Conservation (phyloP, 495 filamentous ascomycete species). For the Sabuloglossum arenarium region DNA sequence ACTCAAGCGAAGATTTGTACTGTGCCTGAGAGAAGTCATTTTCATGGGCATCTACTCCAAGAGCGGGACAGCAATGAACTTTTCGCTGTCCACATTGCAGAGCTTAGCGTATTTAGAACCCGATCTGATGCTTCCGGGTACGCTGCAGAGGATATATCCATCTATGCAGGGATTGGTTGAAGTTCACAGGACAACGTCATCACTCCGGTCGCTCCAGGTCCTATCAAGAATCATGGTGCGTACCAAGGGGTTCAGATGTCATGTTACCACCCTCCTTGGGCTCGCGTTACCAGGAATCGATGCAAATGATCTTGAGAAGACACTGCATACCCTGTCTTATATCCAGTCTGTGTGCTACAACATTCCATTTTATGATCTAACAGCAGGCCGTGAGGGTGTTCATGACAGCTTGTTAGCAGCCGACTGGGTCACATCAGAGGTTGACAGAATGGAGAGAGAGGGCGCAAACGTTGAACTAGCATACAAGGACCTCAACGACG, state of each 20-base stretch:
- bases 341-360: conserved; percentile 90
- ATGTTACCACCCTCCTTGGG: conserved; percentile 79
- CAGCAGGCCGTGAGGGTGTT: conserved; percentile 42
- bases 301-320: conserved; percentile 95
- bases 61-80: conserved; percentile 73
- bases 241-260: conserved; percentile 83
- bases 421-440: conserved; percentile 83
- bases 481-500: conserved; percentile 61
- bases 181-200: conserved; percentile 89
- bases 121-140: conserved; percentile 78
- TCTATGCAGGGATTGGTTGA: conserved; percentile 91
- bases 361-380: conserved; percentile 74
- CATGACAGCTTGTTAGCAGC: conserved; percentile 61
- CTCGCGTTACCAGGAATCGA: conserved; percentile 90
- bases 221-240: conserved; percentile 74
- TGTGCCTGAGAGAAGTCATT: conserved; percentile 75
- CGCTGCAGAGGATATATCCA: conserved; percentile 88
- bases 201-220: conserved; percentile 73
- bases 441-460: conserved; percentile 80
- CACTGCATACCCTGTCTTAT: conserved; percentile 78
- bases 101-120: conserved; percentile 80
- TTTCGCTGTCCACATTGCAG: conserved; percentile 75
- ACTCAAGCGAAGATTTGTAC: conserved; percentile 74
- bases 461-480: conserved; percentile 66
- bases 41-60: conserved; percentile 99